Evolutionary conservation across 2,329 filamentous ascomycete species (phyloP).

Genomic region (Fusarium torreyae): DNA sequence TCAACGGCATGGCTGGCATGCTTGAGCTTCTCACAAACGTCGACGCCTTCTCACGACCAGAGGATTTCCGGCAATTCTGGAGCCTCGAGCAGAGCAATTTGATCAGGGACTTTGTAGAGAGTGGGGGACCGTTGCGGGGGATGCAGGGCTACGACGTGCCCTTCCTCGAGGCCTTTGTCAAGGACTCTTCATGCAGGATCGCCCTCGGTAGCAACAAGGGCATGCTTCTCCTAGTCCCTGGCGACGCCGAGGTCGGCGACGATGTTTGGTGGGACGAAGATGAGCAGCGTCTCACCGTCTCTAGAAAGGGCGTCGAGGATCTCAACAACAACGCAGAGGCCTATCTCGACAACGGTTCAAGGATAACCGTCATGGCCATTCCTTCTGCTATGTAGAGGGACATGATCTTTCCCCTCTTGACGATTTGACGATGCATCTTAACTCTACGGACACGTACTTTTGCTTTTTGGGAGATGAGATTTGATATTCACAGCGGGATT

Average conservation of each 20-base stretch:
- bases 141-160: conserved; percentile 48
- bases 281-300: conserved; percentile 40
- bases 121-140: conserved; percentile 43
- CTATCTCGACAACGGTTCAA: conserved; percentile 44
- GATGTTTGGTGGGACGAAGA: conserved; percentile 47
- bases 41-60: conserved; percentile 52
- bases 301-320: conserved; percentile 40
- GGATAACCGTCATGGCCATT: conserved; percentile 43
- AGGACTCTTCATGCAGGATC: conserved; percentile 47
- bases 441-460: conserved; percentile 15
- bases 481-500: conserved; percentile 39
- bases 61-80: conserved; percentile 56
- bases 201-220: conserved; percentile 48
- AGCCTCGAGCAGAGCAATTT: conserved; percentile 53
- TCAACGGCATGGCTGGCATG: conserved; percentile 56
- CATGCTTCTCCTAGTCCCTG: conserved; percentile 49
- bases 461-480: conserved; percentile 18
- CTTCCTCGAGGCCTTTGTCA: conserved; percentile 48
- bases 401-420: background rate
- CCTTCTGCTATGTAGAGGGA: conserved; percentile 43
- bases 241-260: conserved; percentile 49
- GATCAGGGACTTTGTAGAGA: conserved; percentile 53
- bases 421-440: conserved; percentile 32
- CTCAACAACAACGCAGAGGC: conserved; percentile 36
- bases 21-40: conserved; percentile 53